Percentiles rank a stretch among this genome's conserved stretches.
These are phyloP conservation scores for Pterocarpus macrocarpus DNA, from an alignment of 306 rosid genomes.

Conservation along the genomic window DNA sequence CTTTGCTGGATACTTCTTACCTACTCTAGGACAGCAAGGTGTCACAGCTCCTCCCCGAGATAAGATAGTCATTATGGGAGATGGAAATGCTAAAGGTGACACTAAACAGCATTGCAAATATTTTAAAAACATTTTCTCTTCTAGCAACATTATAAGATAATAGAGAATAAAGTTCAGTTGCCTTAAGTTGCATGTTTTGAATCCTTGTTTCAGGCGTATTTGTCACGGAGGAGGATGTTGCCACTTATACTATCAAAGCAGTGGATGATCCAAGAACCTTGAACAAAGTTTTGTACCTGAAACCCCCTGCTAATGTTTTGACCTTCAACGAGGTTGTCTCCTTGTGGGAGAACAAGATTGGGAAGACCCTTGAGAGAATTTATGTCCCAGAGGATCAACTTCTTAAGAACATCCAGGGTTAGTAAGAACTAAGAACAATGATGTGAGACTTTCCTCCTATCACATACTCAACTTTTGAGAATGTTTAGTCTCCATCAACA, in stretches of 20 bases:
- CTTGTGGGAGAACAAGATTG: constrained; percentile 52
- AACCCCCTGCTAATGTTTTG: constrained; percentile 43
- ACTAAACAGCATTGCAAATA: not conserved
- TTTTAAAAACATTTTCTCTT: no score
- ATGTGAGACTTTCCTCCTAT: not conserved
- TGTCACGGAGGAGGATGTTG: constrained; percentile 36
- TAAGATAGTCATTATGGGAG: constrained; percentile 43
- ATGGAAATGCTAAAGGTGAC: constrained; percentile 48
- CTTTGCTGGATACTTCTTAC: constrained; percentile 29
- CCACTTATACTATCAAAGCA: constrained; percentile 36
- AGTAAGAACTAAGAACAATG: not conserved
- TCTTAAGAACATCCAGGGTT: constrained; percentile 47
- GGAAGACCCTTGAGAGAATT: constrained; percentile 28
- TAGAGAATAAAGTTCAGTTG: no score
- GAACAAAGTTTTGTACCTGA: constrained; percentile 32
- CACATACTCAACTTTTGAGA: not conserved
- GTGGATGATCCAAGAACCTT: constrained; percentile 52
- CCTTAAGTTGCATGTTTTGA: no score
- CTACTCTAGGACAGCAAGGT: constrained; percentile 21
- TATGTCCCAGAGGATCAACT: constrained; percentile 46
- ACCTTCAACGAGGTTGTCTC: constrained; percentile 41
- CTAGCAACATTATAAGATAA: no score
- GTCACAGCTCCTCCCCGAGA: constrained; percentile 39
- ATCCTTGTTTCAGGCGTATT: constrained; percentile 7
- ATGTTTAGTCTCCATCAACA: not conserved